phyloP scores from a whole-genome alignment of 345 rosid species.

The Syzygium grande region DNA sequence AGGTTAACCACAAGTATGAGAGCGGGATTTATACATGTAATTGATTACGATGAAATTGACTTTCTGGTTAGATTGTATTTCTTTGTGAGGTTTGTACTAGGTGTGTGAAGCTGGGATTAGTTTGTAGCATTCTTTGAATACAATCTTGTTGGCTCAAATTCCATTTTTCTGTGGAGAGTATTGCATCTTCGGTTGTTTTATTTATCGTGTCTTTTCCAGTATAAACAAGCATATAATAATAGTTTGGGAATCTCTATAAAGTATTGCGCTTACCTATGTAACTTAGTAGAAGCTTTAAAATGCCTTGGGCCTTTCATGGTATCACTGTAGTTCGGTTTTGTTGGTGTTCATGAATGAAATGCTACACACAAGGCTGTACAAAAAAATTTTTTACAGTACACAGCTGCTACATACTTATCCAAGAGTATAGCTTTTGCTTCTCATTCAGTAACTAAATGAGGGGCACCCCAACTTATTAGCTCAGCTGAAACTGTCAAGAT shows the following conservation, averaged over 20 bases:
- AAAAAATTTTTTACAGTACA: not conserved
- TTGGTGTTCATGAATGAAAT: not conserved
- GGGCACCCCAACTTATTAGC: not conserved
- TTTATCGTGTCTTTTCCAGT: not conserved
- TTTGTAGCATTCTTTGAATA: not conserved
- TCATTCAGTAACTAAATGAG: not conserved
- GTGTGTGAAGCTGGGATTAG: not conserved
- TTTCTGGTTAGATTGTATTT: not conserved
- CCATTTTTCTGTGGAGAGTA: not conserved
- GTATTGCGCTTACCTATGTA: not conserved
- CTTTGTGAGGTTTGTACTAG: not conserved
- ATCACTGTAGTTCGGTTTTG: not conserved
- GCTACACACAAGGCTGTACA: not conserved
- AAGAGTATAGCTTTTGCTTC: not conserved
- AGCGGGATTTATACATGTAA: constrained; percentile 76
- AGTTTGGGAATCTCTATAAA: not conserved
- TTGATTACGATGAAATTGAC: constrained; percentile 19
- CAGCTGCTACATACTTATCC: not conserved
- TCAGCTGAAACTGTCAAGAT: not conserved
- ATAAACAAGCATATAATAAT: not conserved
- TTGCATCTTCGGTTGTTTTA: not conserved
- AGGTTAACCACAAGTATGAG: constrained; percentile 71
- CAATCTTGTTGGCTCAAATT: not conserved
- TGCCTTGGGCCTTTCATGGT: not conserved
- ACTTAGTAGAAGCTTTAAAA: not conserved